These are phyloP conservation scores for Corymbia maculata DNA, from an alignment of 345 rosid genomes.

Conservation along the genomic window DNA sequence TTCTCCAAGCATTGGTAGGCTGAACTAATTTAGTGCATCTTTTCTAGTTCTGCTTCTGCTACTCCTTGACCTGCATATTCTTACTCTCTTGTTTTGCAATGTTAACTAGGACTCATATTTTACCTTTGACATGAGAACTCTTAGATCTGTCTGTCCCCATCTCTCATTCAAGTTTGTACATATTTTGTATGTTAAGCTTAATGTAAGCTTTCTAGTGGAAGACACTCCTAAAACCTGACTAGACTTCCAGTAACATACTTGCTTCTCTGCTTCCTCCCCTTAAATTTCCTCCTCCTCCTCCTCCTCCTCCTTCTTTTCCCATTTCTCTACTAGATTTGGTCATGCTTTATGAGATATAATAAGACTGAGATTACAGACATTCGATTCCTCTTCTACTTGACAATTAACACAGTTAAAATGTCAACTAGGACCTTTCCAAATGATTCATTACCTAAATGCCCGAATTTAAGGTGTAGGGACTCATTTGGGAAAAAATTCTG, in stretches of 20 bases:
- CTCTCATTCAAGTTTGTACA: background rate
- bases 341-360: background rate
- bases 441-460: background rate
- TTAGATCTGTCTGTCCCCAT: background rate
- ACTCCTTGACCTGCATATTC: background rate
- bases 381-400: background rate
- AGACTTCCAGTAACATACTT: background rate
- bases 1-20: conserved; percentile 6
- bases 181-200: background rate
- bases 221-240: background rate
- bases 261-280: background rate
- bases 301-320: no score
- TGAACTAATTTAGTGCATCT: background rate
- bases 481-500: background rate
- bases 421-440: background rate
- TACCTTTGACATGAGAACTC: background rate
- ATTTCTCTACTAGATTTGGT: background rate
- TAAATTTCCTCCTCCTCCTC: background rate
- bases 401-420: background rate
- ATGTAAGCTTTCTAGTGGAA: background rate
- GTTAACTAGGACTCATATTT: background rate
- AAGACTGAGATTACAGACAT: background rate
- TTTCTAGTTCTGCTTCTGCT: background rate
- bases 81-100: background rate
- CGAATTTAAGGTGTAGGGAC: background rate